phyloP scores from a whole-genome alignment of 2,329 filamentous ascomycete genomes.

The Aspergillus sp. region DNA sequence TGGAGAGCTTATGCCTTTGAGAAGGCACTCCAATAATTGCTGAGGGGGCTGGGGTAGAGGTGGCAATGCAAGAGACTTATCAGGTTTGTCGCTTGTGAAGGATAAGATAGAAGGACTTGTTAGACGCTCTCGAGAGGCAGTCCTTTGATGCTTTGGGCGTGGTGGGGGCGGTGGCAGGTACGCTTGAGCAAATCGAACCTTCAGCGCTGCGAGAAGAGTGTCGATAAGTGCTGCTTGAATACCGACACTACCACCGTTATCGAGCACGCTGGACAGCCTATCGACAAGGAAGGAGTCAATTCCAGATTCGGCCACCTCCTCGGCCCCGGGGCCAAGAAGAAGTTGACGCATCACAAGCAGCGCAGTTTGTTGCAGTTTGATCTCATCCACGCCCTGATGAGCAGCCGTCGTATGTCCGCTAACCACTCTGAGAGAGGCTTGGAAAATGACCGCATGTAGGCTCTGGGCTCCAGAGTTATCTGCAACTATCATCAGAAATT shows the following conservation, averaged over 20 bases:
- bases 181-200: conserved; percentile 54
- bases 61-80: conserved; percentile 38
- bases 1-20: conserved; percentile 74
- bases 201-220: conserved; percentile 73
- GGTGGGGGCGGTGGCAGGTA: conserved; percentile 35
- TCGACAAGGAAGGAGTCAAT: conserved; percentile 72
- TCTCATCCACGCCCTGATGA: conserved; percentile 53
- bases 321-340: conserved; percentile 42
- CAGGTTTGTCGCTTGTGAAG: conserved; percentile 47
- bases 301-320: conserved; percentile 49
- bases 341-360: conserved; percentile 63
- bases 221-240: conserved; percentile 78
- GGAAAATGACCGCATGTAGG: conserved; percentile 38
- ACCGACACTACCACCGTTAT: conserved; percentile 62
- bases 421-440: conserved; percentile 33
- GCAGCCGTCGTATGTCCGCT: conserved; percentile 22
- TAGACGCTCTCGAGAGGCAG: conserved; percentile 42
- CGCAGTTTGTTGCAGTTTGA: conserved; percentile 70
- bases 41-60: conserved; percentile 56
- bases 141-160: conserved; percentile 39
- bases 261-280: conserved; percentile 63
- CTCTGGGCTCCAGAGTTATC: conserved; percentile 32
- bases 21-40: conserved; percentile 75
- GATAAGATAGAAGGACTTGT: conserved; percentile 48
- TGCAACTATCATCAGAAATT: conserved; percentile 13